phyloP scores from a whole-genome alignment of 139 green algal genomes.

The Tetradesmus obliquus region DNA sequence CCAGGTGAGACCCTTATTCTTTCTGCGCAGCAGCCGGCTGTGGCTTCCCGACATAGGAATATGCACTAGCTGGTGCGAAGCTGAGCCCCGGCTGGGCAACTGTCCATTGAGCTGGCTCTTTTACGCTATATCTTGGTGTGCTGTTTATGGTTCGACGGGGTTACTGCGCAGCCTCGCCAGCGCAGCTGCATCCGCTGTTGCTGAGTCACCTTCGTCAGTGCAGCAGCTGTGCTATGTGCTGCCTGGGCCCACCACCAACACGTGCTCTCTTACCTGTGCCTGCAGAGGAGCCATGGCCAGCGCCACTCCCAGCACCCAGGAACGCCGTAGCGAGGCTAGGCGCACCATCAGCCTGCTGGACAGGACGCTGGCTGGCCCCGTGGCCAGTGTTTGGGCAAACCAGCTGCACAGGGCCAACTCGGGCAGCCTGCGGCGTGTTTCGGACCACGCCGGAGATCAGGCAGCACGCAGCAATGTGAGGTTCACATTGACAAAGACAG shows the following conservation, averaged over 20 bases:
- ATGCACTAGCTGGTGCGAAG: not conserved
- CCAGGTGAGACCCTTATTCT: not conserved
- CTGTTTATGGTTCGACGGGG: too few species aligned
- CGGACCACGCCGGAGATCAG: not conserved
- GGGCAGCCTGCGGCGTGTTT: not conserved
- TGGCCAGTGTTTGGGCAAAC: conserved; percentile 15
- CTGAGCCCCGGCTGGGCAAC: not conserved
- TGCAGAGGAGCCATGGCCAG: not conserved
- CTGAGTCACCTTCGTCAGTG: not conserved
- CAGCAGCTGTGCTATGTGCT: not conserved
- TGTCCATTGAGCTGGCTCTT: not conserved
- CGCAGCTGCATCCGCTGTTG: not conserved
- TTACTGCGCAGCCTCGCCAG: not conserved
- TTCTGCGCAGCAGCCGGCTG: too few species aligned
- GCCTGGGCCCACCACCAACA: not conserved
- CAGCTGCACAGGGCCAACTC: not conserved
- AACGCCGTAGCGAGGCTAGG: not conserved
- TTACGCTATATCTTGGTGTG: too few species aligned
- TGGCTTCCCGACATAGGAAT: not conserved
- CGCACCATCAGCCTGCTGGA: conserved; percentile 16
- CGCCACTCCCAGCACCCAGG: conserved; percentile 20
- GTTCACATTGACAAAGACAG: conserved; percentile 26
- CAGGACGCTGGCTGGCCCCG: conserved; percentile 9
- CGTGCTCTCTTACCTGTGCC: not conserved
- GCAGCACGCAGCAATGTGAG: not conserved